Evolutionary conservation across 2,329 filamentous ascomycete genomes (phyloP).

Genomic region (Falciphora oryzae): DNA sequence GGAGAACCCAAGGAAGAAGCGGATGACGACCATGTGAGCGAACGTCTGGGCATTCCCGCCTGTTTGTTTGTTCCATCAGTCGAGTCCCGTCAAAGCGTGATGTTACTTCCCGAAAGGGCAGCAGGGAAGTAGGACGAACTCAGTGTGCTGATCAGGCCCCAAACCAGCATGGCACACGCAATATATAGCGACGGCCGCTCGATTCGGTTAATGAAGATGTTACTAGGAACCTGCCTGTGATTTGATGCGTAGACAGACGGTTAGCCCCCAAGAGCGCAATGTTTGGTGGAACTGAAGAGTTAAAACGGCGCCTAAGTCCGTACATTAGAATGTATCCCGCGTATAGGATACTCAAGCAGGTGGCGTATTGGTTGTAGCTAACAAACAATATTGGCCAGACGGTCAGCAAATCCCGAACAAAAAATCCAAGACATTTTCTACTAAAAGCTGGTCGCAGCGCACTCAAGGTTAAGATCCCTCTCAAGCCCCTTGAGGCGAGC

Average conservation of each 20-base stretch:
- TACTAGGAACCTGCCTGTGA: constrained; percentile 35
- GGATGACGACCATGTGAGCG: constrained; percentile 14
- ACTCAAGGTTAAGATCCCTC: constrained; percentile 36
- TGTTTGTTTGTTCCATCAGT: background rate
- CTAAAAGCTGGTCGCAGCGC: constrained; percentile 10
- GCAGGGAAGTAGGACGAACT: background rate
- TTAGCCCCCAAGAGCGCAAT: background rate
- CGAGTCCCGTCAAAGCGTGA: background rate
- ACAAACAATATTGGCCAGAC: constrained; percentile 16
- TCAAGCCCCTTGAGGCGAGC: constrained; percentile 41
- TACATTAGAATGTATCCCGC: constrained; percentile 32
- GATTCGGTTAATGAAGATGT: constrained; percentile 38
- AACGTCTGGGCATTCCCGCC: constrained; percentile 11
- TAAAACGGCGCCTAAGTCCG: no score
- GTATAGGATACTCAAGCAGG: constrained; percentile 44
- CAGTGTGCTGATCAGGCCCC: constrained; percentile 12
- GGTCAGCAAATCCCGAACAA: background rate
- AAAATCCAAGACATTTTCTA: background rate
- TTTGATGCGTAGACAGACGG: background rate
- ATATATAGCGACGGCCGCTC: constrained; percentile 14
- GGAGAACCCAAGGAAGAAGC: constrained; percentile 16
- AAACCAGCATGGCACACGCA: constrained; percentile 11
- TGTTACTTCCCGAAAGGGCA: background rate
- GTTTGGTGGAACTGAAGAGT: no score
- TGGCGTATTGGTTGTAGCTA: constrained; percentile 17